Percentiles rank a stretch among this genome's conserved stretches.
Evolutionary conservation across 371 early-diverging fungal genomes (phyloP).

Genomic region (Mucor saturninus): DNA sequence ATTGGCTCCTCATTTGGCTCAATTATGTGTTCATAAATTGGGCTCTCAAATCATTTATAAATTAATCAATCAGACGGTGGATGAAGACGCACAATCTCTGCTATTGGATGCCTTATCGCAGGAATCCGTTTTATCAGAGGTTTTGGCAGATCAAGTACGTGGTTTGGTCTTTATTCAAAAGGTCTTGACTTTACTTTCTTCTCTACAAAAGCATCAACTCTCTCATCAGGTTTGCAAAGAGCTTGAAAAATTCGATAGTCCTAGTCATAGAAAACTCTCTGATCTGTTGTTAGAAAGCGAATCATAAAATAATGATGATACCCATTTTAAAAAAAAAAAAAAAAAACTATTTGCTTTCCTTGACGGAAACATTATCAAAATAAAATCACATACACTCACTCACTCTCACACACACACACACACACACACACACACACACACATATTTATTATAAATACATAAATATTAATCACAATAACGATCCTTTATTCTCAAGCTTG

Average conservation of each 20-base stretch:
- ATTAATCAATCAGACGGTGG: slow-evolving; percentile 85
- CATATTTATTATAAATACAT: neutral
- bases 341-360: slow-evolving; percentile 6
- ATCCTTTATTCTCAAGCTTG: slow-evolving; percentile 26
- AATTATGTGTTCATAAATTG: slow-evolving; percentile 88
- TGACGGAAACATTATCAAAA: slow-evolving; percentile 11
- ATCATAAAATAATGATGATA: slow-evolving; percentile 11
- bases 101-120: slow-evolving; percentile 26
- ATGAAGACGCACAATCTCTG: slow-evolving; percentile 43
- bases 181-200: slow-evolving; percentile 23
- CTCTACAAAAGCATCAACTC: slow-evolving; percentile 19
- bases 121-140: slow-evolving; percentile 23
- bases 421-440: slow-evolving; percentile 8
- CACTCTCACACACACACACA: neutral
- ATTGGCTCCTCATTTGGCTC: slow-evolving; percentile 73
- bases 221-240: slow-evolving; percentile 14
- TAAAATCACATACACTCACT: neutral
- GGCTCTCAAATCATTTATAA: slow-evolving; percentile 86
- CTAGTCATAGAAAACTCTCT: slow-evolving; percentile 32
- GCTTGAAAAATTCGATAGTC: slow-evolving; percentile 23
- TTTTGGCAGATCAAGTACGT: slow-evolving; percentile 43
- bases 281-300: slow-evolving; percentile 16
- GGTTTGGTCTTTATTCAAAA: slow-evolving; percentile 47
- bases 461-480: too few relatives aligned
- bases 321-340: slow-evolving; percentile 9